These are phyloP conservation scores for Paracorniculantispora psalliotae DNA, from an alignment of 2,329 filamentous ascomycete species.

Conservation along the genomic window DNA sequence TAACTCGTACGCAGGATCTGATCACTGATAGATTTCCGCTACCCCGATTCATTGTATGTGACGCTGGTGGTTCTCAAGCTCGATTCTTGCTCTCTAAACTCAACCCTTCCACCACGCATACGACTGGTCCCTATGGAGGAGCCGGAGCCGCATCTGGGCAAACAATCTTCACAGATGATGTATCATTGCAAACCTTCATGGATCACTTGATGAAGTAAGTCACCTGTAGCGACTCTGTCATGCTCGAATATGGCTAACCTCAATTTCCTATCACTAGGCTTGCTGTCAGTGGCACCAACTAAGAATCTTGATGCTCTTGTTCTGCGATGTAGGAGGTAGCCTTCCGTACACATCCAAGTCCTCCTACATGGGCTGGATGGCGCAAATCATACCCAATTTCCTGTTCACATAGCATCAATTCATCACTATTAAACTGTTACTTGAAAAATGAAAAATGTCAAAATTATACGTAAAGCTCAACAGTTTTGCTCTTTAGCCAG, in stretches of 20 bases:
- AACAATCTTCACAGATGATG: conserved; percentile 98
- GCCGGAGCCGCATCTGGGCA: conserved; percentile 81
- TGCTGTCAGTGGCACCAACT: conserved; percentile 61
- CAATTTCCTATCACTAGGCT: conserved; percentile 33
- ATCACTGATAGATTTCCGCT: conserved; percentile 98
- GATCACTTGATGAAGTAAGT: conserved; percentile 98
- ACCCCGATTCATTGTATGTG: conserved; percentile 95
- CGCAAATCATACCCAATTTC: background rate
- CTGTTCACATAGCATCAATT: background rate
- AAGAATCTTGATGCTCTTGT: background rate
- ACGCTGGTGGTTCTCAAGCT: conserved; percentile 95
- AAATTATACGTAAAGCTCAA: background rate
- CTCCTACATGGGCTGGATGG: background rate
- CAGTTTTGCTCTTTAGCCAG: background rate
- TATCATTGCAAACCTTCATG: conserved; percentile 98
- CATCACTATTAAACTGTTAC: background rate
- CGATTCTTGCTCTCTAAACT: conserved; percentile 96
- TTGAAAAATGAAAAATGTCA: background rate
- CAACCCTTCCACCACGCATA: conserved; percentile 96
- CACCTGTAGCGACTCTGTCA: too few species aligned
- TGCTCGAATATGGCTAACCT: conserved; percentile 14
- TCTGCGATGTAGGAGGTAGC: background rate
- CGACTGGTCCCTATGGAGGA: conserved; percentile 84
- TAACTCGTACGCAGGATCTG: conserved; percentile 61
- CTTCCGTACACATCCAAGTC: background rate